Percentiles rank a stretch among this genome's conserved stretches.
phyloP scores from a whole-genome alignment of 179 eudicot species.

The Nepenthes alata region DNA sequence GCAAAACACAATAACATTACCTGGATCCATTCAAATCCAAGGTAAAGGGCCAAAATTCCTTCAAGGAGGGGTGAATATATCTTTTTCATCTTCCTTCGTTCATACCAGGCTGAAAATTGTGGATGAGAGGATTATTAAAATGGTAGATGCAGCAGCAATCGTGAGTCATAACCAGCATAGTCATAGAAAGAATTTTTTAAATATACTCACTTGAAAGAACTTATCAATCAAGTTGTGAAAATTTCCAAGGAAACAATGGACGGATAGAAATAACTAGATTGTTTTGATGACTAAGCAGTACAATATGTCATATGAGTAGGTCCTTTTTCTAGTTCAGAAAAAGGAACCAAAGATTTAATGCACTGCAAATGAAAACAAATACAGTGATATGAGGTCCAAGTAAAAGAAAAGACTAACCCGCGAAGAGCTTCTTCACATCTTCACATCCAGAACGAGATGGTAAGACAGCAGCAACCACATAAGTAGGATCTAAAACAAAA shows the following conservation, averaged over 20 bases:
- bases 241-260: too few species aligned
- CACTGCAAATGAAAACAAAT: too few species aligned
- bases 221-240: too few species aligned
- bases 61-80: slow-evolving; percentile 91
- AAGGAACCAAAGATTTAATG: too few species aligned
- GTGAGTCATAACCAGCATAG: too few species aligned
- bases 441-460: slow-evolving; percentile 61
- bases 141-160: neutral
- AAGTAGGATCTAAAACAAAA: slow-evolving; percentile 70
- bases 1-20: slow-evolving; percentile 15
- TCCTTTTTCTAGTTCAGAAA: too few species aligned
- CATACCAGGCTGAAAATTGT: slow-evolving; percentile 73
- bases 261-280: too few species aligned
- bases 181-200: too few species aligned
- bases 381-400: neutral
- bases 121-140: neutral
- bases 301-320: too few species aligned
- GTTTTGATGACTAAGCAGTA: too few species aligned
- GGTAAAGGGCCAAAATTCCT: slow-evolving; percentile 80
- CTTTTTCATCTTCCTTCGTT: slow-evolving; percentile 86
- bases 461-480: slow-evolving; percentile 77
- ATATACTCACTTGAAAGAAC: too few species aligned
- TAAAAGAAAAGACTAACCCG: slow-evolving; percentile 31
- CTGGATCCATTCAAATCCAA: slow-evolving; percentile 96
- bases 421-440: slow-evolving; percentile 80